Conservation (phyloP, 1,139 yeast species). For the Geotrichum siamense region DNA sequence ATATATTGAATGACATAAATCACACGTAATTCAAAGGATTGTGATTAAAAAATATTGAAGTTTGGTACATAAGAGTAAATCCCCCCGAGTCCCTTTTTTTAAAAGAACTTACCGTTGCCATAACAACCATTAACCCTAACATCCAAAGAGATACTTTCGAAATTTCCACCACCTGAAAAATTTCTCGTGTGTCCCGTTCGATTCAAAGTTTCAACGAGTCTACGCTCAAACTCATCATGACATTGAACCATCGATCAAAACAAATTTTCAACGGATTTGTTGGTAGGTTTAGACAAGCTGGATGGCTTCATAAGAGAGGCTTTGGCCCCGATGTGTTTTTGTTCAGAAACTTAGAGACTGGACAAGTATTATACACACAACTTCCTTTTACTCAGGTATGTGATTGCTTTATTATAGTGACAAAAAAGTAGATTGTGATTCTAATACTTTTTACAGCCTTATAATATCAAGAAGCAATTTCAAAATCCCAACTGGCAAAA, state of each 20-base stretch:
- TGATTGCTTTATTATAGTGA: neutral
- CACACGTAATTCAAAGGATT: too few species aligned
- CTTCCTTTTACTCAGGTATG: slow-evolving; percentile 45
- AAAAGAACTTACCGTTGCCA: too few species aligned
- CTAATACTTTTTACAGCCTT: slow-evolving; percentile 32
- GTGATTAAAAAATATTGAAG: too few species aligned
- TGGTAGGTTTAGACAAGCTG: slow-evolving; percentile 29
- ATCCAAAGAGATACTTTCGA: too few species aligned
- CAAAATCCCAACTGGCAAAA: slow-evolving; percentile 84
- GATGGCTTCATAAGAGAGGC: slow-evolving; percentile 47
- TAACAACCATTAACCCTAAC: too few species aligned
- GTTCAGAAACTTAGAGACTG: slow-evolving; percentile 78
- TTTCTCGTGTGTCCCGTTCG: neutral
- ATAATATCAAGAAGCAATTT: slow-evolving; percentile 61
- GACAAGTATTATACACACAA: slow-evolving; percentile 86
- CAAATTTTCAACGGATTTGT: slow-evolving; percentile 16
- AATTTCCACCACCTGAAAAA: slow-evolving; percentile 3
- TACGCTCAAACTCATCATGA: neutral
- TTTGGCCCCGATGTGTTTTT: slow-evolving; percentile 78
- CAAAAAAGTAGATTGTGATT: neutral
- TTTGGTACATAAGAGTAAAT: too few species aligned
- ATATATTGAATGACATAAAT: too few species aligned
- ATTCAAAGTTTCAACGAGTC: neutral
- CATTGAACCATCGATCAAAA: slow-evolving; percentile 13
- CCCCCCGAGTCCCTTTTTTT: too few species aligned